phyloP scores from a whole-genome alignment of 2,329 filamentous ascomycete species.

The Alternaria gansuensis region DNA sequence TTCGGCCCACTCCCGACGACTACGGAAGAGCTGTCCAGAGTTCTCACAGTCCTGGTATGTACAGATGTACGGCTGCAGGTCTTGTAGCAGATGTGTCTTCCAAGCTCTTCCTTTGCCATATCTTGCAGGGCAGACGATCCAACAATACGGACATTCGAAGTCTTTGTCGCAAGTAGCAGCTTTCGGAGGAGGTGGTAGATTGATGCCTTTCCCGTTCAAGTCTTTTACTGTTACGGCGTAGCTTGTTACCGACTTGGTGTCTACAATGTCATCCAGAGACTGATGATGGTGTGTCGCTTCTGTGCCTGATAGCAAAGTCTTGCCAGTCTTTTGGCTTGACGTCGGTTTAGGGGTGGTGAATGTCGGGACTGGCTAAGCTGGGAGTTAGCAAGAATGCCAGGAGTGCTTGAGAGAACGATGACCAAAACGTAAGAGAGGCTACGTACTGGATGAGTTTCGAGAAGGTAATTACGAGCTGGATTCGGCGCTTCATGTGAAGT shows the following conservation, averaged over 20 bases:
- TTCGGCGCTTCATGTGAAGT: slow-evolving; percentile 15
- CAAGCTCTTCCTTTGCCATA: slow-evolving; percentile 47
- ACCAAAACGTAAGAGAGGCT: no score
- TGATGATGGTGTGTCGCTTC: slow-evolving; percentile 51
- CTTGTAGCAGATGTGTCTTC: slow-evolving; percentile 50
- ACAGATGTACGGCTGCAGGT: slow-evolving; percentile 51
- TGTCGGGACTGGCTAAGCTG: slow-evolving; percentile 8
- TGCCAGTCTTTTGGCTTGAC: slow-evolving; percentile 46
- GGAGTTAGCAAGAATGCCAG: background rate
- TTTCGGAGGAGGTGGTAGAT: slow-evolving; percentile 48
- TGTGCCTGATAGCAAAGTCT: slow-evolving; percentile 49
- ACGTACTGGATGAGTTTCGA: slow-evolving; percentile 23
- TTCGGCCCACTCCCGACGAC: slow-evolving; percentile 50
- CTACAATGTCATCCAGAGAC: slow-evolving; percentile 50
- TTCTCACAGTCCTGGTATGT: slow-evolving; percentile 46
- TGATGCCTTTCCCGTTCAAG: slow-evolving; percentile 44
- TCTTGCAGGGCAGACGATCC: slow-evolving; percentile 51
- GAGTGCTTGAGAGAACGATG: no score
- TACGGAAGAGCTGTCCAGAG: slow-evolving; percentile 46
- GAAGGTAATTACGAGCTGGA: slow-evolving; percentile 24
- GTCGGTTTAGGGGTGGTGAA: slow-evolving; percentile 25
- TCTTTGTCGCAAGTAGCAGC: slow-evolving; percentile 45
- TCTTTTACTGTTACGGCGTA: slow-evolving; percentile 51
- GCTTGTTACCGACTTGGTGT: slow-evolving; percentile 49
- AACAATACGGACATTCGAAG: slow-evolving; percentile 53